Evolutionary conservation across 129 eudicot species (phyloP).

Genomic region (Centella asiatica): DNA sequence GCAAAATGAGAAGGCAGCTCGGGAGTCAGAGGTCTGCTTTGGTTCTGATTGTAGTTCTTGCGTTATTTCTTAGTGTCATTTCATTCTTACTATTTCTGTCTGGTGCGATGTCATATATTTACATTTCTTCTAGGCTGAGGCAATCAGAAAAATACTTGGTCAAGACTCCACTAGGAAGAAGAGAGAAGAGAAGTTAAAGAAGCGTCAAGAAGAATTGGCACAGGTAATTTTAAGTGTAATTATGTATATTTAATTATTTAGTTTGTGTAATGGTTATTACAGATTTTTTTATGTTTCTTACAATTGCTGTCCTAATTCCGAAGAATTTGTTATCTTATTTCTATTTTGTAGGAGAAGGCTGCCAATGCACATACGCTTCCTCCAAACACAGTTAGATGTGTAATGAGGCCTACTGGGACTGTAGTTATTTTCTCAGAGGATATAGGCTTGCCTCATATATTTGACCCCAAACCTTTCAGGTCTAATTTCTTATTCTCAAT

Average conservation of each 20-base stretch:
- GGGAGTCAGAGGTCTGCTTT: constrained; percentile 58
- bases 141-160: constrained; percentile 78
- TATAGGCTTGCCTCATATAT: constrained; percentile 60
- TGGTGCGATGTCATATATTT: not conserved
- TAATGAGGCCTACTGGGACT: constrained; percentile 68
- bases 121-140: constrained; percentile 53
- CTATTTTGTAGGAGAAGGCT: constrained; percentile 48
- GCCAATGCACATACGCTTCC: constrained; percentile 39
- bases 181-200: constrained; percentile 62
- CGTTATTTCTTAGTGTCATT: not conserved
- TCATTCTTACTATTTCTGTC: not conserved
- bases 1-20: constrained; percentile 78
- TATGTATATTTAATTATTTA: not conserved
- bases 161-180: constrained; percentile 89
- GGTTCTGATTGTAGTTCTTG: not conserved
- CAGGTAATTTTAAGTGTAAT: constrained; percentile 34
- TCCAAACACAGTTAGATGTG: constrained; percentile 59
- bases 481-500: constrained; percentile 5
- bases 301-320: not conserved
- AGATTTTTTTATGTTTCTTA: not conserved
- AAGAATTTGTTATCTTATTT: not conserved
- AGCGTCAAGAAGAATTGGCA: constrained; percentile 57
- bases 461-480: constrained; percentile 57
- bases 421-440: constrained; percentile 71
- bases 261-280: not conserved